Evolutionary conservation across 768 basidiomycete genomes (phyloP), one percentile per base, ranked within the genome.

Genomic region (Tephrocybe sp.): DNA sequence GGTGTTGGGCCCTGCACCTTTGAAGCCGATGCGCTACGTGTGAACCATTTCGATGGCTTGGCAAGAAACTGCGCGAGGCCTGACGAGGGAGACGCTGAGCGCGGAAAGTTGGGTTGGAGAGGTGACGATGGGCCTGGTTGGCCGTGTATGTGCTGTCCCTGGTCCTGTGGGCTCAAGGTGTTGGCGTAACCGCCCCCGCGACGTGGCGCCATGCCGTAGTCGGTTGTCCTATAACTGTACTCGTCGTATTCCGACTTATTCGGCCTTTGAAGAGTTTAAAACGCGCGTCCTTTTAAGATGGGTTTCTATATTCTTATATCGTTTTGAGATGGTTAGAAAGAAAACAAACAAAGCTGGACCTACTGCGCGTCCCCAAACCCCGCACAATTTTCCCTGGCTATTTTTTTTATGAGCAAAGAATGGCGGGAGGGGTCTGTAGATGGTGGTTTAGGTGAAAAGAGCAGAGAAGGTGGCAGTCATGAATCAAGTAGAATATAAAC

Each of bases 11-110:
- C 52, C 28, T 74, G 55, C 28, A 73, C 56, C 62, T 78, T 77
- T 36, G 81, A 75, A 8, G 75, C 71, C 1, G 84, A 82, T 3
- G 76, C 70, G 49, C 83, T 82, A 34, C 83, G 75, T 12, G 67
- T 75, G 62, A 89, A 89, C 87, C 87, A 89, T 72, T 79, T 83
- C 0, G 83, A 78, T 1, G 87, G 82, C 54, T 77, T 84, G 24
- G 86, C 71, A 34, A n/a, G n/a, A n/a, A n/a, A n/a, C n/a, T n/a
- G n/a, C n/a, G n/a, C n/a, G 28, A 30, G 28, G 3, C 84, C 81
- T 3, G 72, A 73, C 5, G 83, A 83, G 12, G 87, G 87, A 0
- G 87, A 89, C 8, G 67, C 71, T 5, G 87, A 82, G 58, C 86
- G 85, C 31, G 77, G 71, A 52, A 72, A 69, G 22, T 62, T 66